phyloP scores from a whole-genome alignment of 352 stramenopile species.

The Globisporangium cylindrosporum region DNA sequence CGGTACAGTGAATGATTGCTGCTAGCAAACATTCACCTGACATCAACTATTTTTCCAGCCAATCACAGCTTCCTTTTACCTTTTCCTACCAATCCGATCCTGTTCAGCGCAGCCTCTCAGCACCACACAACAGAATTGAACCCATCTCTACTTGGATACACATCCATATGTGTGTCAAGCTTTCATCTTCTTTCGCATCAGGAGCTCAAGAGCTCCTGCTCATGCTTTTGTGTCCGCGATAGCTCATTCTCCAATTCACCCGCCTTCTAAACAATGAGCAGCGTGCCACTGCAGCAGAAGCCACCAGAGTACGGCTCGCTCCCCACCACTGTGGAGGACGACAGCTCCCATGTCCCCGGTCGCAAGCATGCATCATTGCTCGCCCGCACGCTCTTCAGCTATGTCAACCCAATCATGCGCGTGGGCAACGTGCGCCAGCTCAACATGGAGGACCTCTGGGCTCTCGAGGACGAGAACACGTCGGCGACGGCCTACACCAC shows the following conservation, averaged over 20 bases:
- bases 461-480: constrained; percentile 15
- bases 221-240: neutral
- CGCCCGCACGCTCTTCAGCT: constrained; percentile 39
- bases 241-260: neutral
- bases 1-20: neutral
- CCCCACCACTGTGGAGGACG: neutral
- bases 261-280: neutral
- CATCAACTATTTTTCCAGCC: no score
- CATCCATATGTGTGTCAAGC: no score
- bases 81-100: no score
- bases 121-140: neutral
- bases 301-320: neutral
- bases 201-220: neutral
- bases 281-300: neutral
- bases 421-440: constrained; percentile 42
- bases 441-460: constrained; percentile 35
- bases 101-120: no score
- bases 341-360: neutral
- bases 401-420: constrained; percentile 38
- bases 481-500: neutral
- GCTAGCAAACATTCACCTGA: neutral
- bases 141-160: neutral
- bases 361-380: constrained; percentile 12
- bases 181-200: neutral
- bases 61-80: no score